phyloP scores from a whole-genome alignment of 2,329 filamentous ascomycete species.

The Sporothrix euskadiensis region DNA sequence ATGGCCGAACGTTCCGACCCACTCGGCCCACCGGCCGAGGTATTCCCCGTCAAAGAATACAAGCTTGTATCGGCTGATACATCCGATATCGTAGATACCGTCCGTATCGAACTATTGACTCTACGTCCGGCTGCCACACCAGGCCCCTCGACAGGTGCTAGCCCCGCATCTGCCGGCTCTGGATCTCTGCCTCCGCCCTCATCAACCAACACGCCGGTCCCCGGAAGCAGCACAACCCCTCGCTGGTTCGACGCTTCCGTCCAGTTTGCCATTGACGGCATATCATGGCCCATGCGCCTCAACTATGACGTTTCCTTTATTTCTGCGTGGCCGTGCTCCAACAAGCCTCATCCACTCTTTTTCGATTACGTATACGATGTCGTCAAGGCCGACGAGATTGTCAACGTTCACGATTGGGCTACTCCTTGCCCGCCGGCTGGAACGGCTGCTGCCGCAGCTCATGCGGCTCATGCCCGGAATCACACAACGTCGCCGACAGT shows the following conservation, averaged over 20 bases:
- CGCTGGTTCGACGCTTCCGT: slow-evolving; percentile 58
- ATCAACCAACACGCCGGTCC: slow-evolving; percentile 13
- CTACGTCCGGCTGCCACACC: slow-evolving; percentile 45
- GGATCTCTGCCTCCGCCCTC: slow-evolving; percentile 21
- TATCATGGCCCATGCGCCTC: slow-evolving; percentile 63
- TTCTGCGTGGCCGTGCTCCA: slow-evolving; percentile 63
- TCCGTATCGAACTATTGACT: slow-evolving; percentile 68
- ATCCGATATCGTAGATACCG: slow-evolving; percentile 62
- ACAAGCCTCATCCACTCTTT: slow-evolving; percentile 68
- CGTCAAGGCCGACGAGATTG: slow-evolving; percentile 64
- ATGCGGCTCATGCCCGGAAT: slow-evolving; percentile 32
- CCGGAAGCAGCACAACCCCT: slow-evolving; percentile 38
- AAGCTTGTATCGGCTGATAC: slow-evolving; percentile 62
- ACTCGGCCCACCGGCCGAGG: slow-evolving; percentile 62
- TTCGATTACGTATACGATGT: slow-evolving; percentile 66
- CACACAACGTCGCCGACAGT: slow-evolving; percentile 29
- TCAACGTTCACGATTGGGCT: slow-evolving; percentile 67
- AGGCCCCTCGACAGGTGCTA: slow-evolving; percentile 17
- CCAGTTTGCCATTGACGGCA: slow-evolving; percentile 64
- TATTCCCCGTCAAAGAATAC: slow-evolving; percentile 69
- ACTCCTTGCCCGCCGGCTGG: slow-evolving; percentile 42
- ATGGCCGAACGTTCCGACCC: slow-evolving; percentile 70
- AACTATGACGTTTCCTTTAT: slow-evolving; percentile 67
- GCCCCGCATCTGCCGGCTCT: slow-evolving; percentile 19
- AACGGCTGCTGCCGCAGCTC: neutral